phyloP scores from a whole-genome alignment of 2,329 filamentous ascomycete genomes.

The Lecanicillium sp. region DNA sequence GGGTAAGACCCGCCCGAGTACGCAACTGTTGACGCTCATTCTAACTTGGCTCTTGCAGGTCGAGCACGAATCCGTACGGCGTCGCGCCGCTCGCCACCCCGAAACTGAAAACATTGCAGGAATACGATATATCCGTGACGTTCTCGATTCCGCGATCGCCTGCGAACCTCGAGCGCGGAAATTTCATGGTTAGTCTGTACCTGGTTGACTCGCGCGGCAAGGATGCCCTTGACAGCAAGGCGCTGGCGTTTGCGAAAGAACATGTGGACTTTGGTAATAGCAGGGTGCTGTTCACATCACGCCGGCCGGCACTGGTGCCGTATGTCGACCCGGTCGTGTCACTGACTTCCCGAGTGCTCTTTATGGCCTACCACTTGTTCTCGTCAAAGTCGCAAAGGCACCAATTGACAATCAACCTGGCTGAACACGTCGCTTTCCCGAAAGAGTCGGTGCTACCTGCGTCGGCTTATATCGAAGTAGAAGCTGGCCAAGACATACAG shows the following conservation, averaged over 20 bases:
- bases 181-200: slow-evolving; percentile 87
- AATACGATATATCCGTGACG: slow-evolving; percentile 75
- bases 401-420: slow-evolving; percentile 59
- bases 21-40: slow-evolving; percentile 8
- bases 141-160: slow-evolving; percentile 73
- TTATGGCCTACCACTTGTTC: slow-evolving; percentile 63
- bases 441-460: slow-evolving; percentile 31
- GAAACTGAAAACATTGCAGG: slow-evolving; percentile 61
- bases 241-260: slow-evolving; percentile 20
- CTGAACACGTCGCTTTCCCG: slow-evolving; percentile 62
- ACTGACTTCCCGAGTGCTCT: slow-evolving; percentile 49
- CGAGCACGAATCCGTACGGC: slow-evolving; percentile 45
- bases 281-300: slow-evolving; percentile 51
- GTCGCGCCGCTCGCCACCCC: slow-evolving; percentile 35
- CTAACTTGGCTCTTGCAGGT: slow-evolving; percentile 21
- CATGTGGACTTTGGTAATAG: slow-evolving; percentile 27
- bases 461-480: slow-evolving; percentile 53
- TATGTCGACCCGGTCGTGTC: slow-evolving; percentile 68
- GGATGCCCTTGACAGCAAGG: slow-evolving; percentile 15
- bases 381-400: slow-evolving; percentile 57
- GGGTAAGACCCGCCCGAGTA: slow-evolving; percentile 32
- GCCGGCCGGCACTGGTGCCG: slow-evolving; percentile 70
- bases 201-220: slow-evolving; percentile 45
- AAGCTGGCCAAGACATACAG: slow-evolving; percentile 63
- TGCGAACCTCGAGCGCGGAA: slow-evolving; percentile 68